phyloP scores from a whole-genome alignment of 306 rosid species.

The Luffa aegyptiaca region DNA sequence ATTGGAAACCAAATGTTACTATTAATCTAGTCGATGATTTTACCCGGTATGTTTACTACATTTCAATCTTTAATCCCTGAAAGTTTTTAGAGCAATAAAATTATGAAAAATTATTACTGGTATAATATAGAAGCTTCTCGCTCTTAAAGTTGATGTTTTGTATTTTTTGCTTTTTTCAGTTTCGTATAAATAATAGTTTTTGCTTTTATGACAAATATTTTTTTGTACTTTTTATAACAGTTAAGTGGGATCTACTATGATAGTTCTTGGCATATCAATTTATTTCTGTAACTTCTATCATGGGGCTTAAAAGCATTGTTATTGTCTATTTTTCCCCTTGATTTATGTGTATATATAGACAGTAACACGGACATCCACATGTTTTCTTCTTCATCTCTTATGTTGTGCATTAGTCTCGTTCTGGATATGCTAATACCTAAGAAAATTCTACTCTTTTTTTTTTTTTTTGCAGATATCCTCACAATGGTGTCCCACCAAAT shows the following conservation, averaged over 20 bases:
- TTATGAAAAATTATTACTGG: neutral
- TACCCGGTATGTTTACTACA: constrained; percentile 41
- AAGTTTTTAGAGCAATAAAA: neutral
- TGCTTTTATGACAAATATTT: neutral
- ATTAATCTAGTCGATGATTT: constrained; percentile 90
- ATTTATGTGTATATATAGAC: neutral
- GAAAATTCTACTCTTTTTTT: neutral
- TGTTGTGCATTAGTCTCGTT: neutral
- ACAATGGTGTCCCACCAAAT: constrained; percentile 68
- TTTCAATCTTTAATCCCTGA: neutral
- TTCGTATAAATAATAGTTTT: neutral
- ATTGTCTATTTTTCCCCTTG: neutral
- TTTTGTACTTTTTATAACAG: neutral
- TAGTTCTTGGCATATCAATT: neutral
- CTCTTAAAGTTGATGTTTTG: neutral
- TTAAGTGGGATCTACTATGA: neutral
- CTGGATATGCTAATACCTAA: constrained; percentile 3
- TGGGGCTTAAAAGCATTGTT: neutral
- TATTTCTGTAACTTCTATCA: neutral
- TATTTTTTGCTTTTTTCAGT: neutral
- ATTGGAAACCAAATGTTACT: constrained; percentile 85
- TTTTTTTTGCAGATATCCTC: constrained; percentile 55
- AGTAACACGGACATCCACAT: neutral
- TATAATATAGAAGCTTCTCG: neutral
- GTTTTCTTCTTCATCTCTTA: neutral